Evolutionary conservation across 441 rosid genomes (phyloP), one percentile per base, ranked within the genome.

Genomic region (Capsella rubella): DNA sequence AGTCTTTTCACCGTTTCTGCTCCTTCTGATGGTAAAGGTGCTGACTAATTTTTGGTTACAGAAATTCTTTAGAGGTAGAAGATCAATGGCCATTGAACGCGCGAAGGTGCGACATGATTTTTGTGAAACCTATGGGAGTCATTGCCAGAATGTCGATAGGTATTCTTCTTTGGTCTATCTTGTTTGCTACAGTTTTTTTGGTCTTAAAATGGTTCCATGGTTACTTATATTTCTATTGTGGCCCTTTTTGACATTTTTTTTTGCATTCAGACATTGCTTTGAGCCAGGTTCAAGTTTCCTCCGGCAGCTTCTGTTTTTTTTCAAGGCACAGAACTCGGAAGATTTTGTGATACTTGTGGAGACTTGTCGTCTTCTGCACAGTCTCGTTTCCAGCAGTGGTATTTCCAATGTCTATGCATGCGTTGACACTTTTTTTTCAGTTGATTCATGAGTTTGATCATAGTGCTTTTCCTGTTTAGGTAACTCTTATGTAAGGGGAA

Each of bases 21-120:
- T 54, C 28, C 42, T 49, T 69, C 32, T 77, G 49, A 62, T 73
- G 76, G 52, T 37, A 79, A 67, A 80, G 58, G 53, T 82, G 52
- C 79, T 87, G 74, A 88, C 79, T 80, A 53, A 67, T 72, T 80
- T 74, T 65, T 79, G 42, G 79, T 66, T 85, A 69, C 97, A 96
- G 99, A 96, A 91, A 96, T 88, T 87, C 90, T 93, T 82, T 84
- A 90, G 98, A 88, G 97, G 99, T 63, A 87, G 90, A 83, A 90
- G 83, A 79, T 89, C 79, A 46, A 78, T 84, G 84, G 84, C 83
- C 74, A 89, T 79, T 74, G 97, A 86, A 80, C 94, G 76, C 57
- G 60, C 80, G 13, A 83, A 81, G 77, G 87, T 83, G 70, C 87
- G 95, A 66, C 85, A 81, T 75, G 89, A 87, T 63, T 96, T 96